Percentiles rank a stretch among this genome's conserved stretches.
Evolutionary conservation across 345 rosid species (phyloP).

Genomic region (Eutrema heterophyllum): DNA sequence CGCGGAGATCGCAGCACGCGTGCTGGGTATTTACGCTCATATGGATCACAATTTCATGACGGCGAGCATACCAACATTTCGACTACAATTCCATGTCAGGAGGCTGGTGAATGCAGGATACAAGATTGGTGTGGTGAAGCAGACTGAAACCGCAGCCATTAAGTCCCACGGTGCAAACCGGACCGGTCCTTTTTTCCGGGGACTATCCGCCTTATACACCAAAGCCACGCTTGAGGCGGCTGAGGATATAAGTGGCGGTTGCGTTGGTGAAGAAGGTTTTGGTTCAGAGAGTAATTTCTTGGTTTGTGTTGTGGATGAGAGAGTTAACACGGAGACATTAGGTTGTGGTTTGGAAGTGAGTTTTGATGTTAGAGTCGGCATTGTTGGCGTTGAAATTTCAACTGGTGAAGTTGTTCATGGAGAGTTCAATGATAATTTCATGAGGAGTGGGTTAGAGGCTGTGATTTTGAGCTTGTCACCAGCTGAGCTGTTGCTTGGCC

Average conservation of each 20-base stretch:
- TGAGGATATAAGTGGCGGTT: constrained; percentile 59
- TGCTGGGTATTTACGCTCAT: constrained; percentile 80
- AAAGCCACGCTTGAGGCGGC: constrained; percentile 94
- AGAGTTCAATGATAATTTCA: constrained; percentile 60
- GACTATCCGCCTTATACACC: constrained; percentile 75
- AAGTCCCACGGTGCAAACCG: constrained; percentile 70
- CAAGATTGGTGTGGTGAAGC: constrained; percentile 92
- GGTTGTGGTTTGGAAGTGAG: constrained; percentile 29
- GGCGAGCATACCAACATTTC: constrained; percentile 89
- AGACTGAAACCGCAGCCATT: constrained; percentile 93
- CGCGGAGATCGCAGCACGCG: constrained; percentile 71
- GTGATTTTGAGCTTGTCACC: constrained; percentile 77
- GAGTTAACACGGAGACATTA: constrained; percentile 4
- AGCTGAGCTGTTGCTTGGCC: constrained; percentile 72
- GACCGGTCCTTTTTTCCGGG: constrained; percentile 70
- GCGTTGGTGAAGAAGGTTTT: constrained; percentile 50
- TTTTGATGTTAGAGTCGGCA: constrained; percentile 62
- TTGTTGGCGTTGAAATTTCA: constrained; percentile 84
- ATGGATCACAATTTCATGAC: constrained; percentile 75
- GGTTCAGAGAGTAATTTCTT: constrained; percentile 65
- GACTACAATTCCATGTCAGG: constrained; percentile 72
- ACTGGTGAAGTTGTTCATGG: constrained; percentile 88
- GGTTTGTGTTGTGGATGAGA: constrained; percentile 75
- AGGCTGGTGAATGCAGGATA: constrained; percentile 81
- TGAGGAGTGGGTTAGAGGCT: constrained; percentile 88